Percentiles rank a stretch among this genome's conserved stretches.
phyloP scores from a whole-genome alignment of 2,329 filamentous ascomycete species.

The Dothideomycetidae sp. region DNA sequence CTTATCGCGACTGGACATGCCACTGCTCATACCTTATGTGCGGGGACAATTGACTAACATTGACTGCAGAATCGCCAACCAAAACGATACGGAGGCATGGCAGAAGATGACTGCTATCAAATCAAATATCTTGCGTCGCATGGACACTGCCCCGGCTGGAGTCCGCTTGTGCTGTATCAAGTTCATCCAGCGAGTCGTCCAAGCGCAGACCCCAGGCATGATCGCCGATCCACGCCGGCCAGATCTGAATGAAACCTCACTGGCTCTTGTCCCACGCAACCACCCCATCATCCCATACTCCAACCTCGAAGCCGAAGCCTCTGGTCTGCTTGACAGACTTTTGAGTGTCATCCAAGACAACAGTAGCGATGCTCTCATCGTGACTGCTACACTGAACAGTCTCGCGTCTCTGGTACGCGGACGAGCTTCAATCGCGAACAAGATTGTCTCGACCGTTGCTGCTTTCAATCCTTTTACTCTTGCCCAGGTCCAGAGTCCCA shows the following conservation, averaged over 20 bases:
- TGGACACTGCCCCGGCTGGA: constrained; percentile 64
- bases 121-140: constrained; percentile 70
- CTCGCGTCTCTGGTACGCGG: constrained; percentile 70
- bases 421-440: constrained; percentile 65
- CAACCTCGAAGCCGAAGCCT: constrained; percentile 83
- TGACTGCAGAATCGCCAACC: constrained; percentile 61
- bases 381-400: constrained; percentile 85
- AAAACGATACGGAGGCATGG: constrained; percentile 70
- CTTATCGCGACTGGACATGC: too few species aligned
- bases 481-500: constrained; percentile 47
- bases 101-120: constrained; percentile 81
- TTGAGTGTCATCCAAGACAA: constrained; percentile 75
- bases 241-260: constrained; percentile 68
- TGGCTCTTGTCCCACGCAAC: constrained; percentile 69
- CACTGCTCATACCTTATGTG: too few species aligned
- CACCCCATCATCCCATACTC: constrained; percentile 67
- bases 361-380: constrained; percentile 70
- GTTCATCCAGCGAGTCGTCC: constrained; percentile 83
- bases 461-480: constrained; percentile 85
- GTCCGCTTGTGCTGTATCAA: constrained; percentile 93
- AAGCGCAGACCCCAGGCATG: constrained; percentile 76
- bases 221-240: constrained; percentile 66
- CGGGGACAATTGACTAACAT: too few species aligned
- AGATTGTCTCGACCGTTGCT: constrained; percentile 71
- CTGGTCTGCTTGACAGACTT: constrained; percentile 78